Conservation (phyloP, 2,329 filamentous ascomycete genomes). For the Aspergillus awamori region DNA sequence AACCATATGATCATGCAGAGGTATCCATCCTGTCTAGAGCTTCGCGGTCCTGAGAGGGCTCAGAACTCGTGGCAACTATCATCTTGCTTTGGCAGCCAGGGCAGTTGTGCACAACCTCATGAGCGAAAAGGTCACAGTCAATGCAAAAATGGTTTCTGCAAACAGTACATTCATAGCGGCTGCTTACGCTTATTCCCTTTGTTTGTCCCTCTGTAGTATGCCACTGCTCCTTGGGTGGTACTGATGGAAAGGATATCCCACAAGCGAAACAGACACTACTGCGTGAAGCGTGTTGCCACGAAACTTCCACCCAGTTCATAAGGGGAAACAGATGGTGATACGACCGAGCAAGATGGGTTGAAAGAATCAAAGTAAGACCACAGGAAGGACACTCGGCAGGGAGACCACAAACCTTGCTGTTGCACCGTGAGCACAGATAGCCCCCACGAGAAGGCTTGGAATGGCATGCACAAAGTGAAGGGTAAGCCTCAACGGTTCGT, state of each 20-base stretch:
- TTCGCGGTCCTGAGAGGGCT: constrained; percentile 17
- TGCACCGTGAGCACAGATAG: constrained; percentile 88
- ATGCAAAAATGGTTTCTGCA: constrained; percentile 94
- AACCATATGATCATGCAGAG: constrained; percentile 19
- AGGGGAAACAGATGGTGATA: constrained; percentile 93
- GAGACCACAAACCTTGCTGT: constrained; percentile 83
- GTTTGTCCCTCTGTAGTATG: constrained; percentile 38
- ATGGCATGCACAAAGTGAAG: constrained; percentile 88
- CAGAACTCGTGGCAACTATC: constrained; percentile 8
- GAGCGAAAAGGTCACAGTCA: constrained; percentile 93
- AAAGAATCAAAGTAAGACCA: constrained; percentile 87
- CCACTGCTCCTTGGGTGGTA: constrained; percentile 45
- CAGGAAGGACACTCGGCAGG: constrained; percentile 91
- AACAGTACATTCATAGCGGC: constrained; percentile 84
- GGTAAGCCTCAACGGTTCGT: constrained; percentile 70
- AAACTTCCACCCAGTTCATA: constrained; percentile 85
- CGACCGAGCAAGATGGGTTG: constrained; percentile 87
- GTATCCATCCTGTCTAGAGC: constrained; percentile 41
- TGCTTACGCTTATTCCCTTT: constrained; percentile 79
- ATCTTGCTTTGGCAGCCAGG: constrained; percentile 72
- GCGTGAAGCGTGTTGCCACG: constrained; percentile 70
- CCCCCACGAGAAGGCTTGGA: constrained; percentile 79
- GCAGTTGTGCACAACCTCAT: constrained; percentile 94
- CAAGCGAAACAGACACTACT: constrained; percentile 78
- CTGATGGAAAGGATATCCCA: constrained; percentile 67